Evolutionary conservation across 2,329 filamentous ascomycete genomes (phyloP), one percentile per base, ranked within the genome.

Genomic region (Trichoderma gracile): DNA sequence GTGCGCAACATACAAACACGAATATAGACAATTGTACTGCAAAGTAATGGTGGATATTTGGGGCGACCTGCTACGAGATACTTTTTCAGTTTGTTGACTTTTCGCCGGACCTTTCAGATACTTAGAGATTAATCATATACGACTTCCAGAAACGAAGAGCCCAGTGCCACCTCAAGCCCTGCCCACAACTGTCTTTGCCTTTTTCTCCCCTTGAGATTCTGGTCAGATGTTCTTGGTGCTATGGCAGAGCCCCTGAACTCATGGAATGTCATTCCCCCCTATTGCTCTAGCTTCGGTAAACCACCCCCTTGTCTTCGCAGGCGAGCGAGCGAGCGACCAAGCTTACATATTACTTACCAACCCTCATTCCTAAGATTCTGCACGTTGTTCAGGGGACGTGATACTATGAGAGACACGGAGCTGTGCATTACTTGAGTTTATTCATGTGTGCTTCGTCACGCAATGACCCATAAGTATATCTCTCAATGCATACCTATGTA

Each of bases 1-100:
- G 57, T 33, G 23, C n/a, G n/a, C 57, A 61, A 33, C 38, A 33
- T 53, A n/a, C 38, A 53, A 61, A 52, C 21, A 61, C 25, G 47
- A 17, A 45, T 47, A 62, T 62, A 62, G 40, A 53, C 27, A 21
- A 46, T 17, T 25, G 9, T 53, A 62, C 59, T 62, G 40, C 40
- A 62, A 62, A 19, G 47, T 61, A 45, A 33, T 40, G 12, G 47
- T 19, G 42, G 59, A n/a, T 19, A 45, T 7, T 8, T n/a, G 5
- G 58, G 15, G 17, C 12, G 14, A 14, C 17, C 23, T 10, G 30
- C n/a, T 23, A 33, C n/a, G 21, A 17, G 4, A 43, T 33, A 21
- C 17, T n/a, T 25, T 40, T 40, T 50, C 17, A 27, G 10, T 27
- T 30, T 17, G 23, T 42, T 30, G 56, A 59, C 27, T 42, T 59